A percentile compares a stretch with the other conserved stretches of the same genome.
phyloP scores from a whole-genome alignment of 164 flowering plant species.

The Cinnamomum chago region DNA sequence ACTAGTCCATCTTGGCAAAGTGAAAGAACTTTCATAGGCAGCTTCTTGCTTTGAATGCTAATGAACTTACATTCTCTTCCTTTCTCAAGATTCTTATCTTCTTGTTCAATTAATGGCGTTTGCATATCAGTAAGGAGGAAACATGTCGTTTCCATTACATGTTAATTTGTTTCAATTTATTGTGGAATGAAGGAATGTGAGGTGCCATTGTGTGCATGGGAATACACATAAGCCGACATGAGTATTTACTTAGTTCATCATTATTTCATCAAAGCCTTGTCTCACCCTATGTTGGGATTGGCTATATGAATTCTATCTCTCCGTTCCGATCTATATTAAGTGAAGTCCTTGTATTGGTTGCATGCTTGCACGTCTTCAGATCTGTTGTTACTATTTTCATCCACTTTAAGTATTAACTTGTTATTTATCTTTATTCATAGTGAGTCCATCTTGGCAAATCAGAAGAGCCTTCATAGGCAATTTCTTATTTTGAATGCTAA shows the following conservation, averaged over 20 bases:
- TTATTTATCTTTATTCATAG: not conserved
- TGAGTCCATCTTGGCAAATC: constrained; percentile 40
- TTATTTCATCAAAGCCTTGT: not conserved
- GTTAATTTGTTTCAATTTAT: not conserved
- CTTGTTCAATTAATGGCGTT: constrained; percentile 7
- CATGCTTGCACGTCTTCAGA: not conserved
- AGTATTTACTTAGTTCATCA: not conserved
- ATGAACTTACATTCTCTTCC: constrained; percentile 32
- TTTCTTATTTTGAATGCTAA: constrained; percentile 46
- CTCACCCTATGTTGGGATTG: no score
- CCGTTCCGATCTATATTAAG: not conserved
- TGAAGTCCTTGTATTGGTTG: not conserved
- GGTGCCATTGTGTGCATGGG: not conserved
- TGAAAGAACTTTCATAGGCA: constrained; percentile 16
- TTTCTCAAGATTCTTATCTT: constrained; percentile 20
- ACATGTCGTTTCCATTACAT: not conserved
- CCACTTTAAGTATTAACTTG: no score
- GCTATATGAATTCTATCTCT: not conserved
- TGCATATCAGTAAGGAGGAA: constrained; percentile 27
- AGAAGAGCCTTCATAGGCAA: constrained; percentile 16
- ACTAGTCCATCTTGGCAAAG: constrained; percentile 40
- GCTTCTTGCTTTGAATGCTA: constrained; percentile 31
- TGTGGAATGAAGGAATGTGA: not conserved
- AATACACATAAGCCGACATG: no score
- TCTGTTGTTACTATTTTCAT: not conserved